Conservation (phyloP, 345 rosid genomes). For the Jatropha curcas region DNA sequence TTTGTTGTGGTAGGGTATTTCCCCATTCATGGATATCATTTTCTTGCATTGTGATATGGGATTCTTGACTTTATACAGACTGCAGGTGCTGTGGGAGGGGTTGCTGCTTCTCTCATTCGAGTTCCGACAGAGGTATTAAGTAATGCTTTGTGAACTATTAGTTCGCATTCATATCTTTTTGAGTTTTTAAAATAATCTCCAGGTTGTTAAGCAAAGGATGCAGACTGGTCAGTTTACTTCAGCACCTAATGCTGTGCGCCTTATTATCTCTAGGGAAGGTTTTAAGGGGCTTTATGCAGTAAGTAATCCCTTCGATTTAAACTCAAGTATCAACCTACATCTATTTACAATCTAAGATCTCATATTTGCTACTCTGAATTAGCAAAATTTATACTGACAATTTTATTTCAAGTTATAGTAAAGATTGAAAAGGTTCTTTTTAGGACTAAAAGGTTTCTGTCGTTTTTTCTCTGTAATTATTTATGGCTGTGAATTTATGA, state of each 20-base stretch:
- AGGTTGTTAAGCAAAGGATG: slow-evolving; percentile 98
- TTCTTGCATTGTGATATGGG: slow-evolving; percentile 11
- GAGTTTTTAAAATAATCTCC: slow-evolving; percentile 19
- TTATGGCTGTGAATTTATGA: not conserved
- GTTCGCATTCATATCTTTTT: not conserved
- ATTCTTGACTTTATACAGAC: slow-evolving; percentile 45
- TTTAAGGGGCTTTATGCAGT: slow-evolving; percentile 90
- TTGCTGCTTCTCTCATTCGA: slow-evolving; percentile 90
- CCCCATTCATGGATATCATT: slow-evolving; percentile 9
- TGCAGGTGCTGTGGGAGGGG: slow-evolving; percentile 93
- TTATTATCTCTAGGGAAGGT: slow-evolving; percentile 75
- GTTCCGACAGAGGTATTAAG: slow-evolving; percentile 88
- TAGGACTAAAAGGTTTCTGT: not conserved
- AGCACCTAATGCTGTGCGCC: slow-evolving; percentile 79
- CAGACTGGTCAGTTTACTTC: slow-evolving; percentile 90
- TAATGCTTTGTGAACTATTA: not conserved
- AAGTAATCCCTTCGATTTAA: slow-evolving; percentile 20
- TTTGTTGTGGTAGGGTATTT: not conserved
- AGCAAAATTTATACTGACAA: not conserved
- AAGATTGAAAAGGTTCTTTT: not conserved
- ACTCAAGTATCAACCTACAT: not conserved
- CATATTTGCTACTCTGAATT: not conserved
- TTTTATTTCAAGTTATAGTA: not conserved
- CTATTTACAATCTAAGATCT: not conserved
- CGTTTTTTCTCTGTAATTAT: not conserved